Conservation (phyloP, 1,284 basidiomycete species). For the Rhodotorula sp. region DNA sequence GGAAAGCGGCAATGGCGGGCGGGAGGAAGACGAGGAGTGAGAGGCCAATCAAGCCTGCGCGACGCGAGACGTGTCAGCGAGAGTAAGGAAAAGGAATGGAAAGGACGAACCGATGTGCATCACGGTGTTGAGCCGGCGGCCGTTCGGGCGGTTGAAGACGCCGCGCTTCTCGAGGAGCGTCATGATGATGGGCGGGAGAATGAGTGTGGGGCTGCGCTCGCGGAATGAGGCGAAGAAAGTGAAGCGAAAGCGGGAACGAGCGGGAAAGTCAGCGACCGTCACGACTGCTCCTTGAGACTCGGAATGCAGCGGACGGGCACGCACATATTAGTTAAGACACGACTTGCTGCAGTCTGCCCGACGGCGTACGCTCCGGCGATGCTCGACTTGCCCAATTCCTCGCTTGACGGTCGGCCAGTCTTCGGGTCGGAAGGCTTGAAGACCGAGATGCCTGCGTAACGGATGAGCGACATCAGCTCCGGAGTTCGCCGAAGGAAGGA, state of each 20-base stretch:
- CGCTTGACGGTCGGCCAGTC: slow-evolving; percentile 40
- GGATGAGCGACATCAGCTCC: background rate
- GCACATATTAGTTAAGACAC: slow-evolving; percentile 57
- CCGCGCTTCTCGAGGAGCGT: slow-evolving; percentile 51
- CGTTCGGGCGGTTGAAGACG: slow-evolving; percentile 50
- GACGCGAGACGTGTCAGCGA: background rate
- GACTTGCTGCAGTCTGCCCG: slow-evolving; percentile 54
- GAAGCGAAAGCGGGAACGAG: background rate
- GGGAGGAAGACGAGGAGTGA: slow-evolving; percentile 56
- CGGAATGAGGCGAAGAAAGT: background rate
- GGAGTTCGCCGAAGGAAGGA: background rate
- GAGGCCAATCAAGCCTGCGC: slow-evolving; percentile 50
- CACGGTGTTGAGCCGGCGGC: slow-evolving; percentile 44
- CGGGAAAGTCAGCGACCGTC: background rate
- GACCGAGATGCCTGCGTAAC: slow-evolving; percentile 51
- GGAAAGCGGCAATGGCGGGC: slow-evolving; percentile 58
- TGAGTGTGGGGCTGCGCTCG: slow-evolving; percentile 52
- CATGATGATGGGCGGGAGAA: slow-evolving; percentile 55
- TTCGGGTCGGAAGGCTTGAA: slow-evolving; percentile 44
- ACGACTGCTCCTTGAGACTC: background rate
- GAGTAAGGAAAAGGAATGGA: background rate
- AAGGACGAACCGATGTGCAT: slow-evolving; percentile 48
- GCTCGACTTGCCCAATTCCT: slow-evolving; percentile 51
- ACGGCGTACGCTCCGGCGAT: slow-evolving; percentile 55
- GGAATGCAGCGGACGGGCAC: background rate